Conservation (phyloP, 495 filamentous ascomycete species). For the Penicillium paradoxum region DNA sequence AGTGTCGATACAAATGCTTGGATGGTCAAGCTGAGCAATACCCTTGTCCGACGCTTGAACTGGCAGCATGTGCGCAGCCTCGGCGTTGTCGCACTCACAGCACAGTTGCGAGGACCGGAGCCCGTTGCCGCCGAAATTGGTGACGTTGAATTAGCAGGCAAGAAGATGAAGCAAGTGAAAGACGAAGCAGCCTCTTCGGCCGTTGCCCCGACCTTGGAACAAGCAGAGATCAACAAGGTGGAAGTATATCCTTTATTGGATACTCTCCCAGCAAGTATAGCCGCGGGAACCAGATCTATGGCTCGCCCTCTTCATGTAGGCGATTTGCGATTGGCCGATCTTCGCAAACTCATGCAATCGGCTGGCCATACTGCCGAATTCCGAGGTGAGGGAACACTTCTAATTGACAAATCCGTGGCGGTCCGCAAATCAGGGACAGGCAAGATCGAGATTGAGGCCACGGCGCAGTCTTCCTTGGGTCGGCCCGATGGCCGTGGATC, state of each 20-base stretch:
- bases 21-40: slow-evolving; percentile 82
- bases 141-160: slow-evolving; percentile 46
- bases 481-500: slow-evolving; percentile 30
- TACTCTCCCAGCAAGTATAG: slow-evolving; percentile 68
- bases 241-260: slow-evolving; percentile 63
- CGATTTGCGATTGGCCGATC: slow-evolving; percentile 82
- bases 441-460: slow-evolving; percentile 83
- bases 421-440: slow-evolving; percentile 86
- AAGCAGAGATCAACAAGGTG: slow-evolving; percentile 22
- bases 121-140: slow-evolving; percentile 18
- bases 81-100: slow-evolving; percentile 83
- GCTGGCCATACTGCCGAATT: slow-evolving; percentile 89
- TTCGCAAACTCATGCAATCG: slow-evolving; percentile 75
- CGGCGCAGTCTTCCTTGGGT: slow-evolving; percentile 43
- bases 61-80: slow-evolving; percentile 93
- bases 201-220: slow-evolving; percentile 19
- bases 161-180: slow-evolving; percentile 62
- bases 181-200: slow-evolving; percentile 31
- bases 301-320: slow-evolving; percentile 92
- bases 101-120: slow-evolving; percentile 47
- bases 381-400: slow-evolving; percentile 82
- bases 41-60: slow-evolving; percentile 73
- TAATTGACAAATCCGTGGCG: slow-evolving; percentile 82
- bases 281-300: slow-evolving; percentile 68
- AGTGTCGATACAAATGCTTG: slow-evolving; percentile 98